phyloP scores from a whole-genome alignment of 2,329 filamentous ascomycete genomes.

The Colletotrichum musae region DNA sequence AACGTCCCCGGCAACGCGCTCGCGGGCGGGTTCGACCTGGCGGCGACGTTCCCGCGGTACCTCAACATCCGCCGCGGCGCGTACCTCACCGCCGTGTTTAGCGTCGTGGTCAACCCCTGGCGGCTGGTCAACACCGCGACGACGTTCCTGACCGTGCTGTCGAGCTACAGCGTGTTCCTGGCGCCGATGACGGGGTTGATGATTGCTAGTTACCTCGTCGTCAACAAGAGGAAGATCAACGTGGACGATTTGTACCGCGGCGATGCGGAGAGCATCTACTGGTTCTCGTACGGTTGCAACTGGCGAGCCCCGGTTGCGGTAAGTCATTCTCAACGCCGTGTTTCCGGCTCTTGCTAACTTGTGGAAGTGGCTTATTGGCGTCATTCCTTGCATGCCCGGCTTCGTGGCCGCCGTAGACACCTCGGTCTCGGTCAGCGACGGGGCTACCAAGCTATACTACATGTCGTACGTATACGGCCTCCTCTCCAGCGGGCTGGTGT shows the following conservation, averaged over 20 bases:
- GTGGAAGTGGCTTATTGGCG: too few relatives aligned
- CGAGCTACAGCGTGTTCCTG: slow-evolving; percentile 55
- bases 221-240: slow-evolving; percentile 52
- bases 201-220: slow-evolving; percentile 53
- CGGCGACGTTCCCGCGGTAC: slow-evolving; percentile 54
- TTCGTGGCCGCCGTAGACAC: slow-evolving; percentile 57
- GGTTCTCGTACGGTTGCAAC: slow-evolving; percentile 57
- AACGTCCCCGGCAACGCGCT: slow-evolving; percentile 56
- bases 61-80: slow-evolving; percentile 57
- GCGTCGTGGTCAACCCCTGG: slow-evolving; percentile 56
- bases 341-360: too few relatives aligned
- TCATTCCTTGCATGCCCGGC: slow-evolving; percentile 57
- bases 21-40: slow-evolving; percentile 56
- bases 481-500: slow-evolving; percentile 51
- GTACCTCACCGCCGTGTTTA: slow-evolving; percentile 53
- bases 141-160: slow-evolving; percentile 53
- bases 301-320: slow-evolving; percentile 57
- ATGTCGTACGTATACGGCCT: slow-evolving; percentile 58
- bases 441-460: slow-evolving; percentile 56
- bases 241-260: slow-evolving; percentile 53
- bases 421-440: slow-evolving; percentile 50
- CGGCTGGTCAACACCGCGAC: slow-evolving; percentile 55
- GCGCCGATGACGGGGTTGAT: slow-evolving; percentile 58
- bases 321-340: too few relatives aligned
- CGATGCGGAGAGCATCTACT: slow-evolving; percentile 53